phyloP scores from a whole-genome alignment of 139 green algal genomes.

The Closterium sp. region DNA sequence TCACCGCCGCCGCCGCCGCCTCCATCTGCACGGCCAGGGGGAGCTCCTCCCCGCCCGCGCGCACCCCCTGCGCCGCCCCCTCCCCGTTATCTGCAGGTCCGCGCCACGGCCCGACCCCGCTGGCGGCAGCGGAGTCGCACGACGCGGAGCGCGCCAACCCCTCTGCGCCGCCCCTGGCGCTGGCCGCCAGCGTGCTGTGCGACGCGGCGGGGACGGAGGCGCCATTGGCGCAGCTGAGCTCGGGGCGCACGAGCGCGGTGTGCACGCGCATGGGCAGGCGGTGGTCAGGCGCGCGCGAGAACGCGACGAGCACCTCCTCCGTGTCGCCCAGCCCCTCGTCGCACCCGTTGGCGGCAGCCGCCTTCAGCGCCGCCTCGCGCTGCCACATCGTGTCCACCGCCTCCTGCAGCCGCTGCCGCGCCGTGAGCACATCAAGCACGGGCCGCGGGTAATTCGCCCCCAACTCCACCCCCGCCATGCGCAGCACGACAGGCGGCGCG shows the following conservation, averaged over 20 bases:
- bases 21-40: neutral
- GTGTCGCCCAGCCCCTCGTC: constrained; percentile 25
- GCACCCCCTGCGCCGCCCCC: neutral
- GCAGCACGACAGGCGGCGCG: constrained; percentile 40
- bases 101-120: neutral
- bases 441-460: constrained; percentile 47
- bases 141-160: neutral
- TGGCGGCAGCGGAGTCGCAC: neutral
- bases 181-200: neutral
- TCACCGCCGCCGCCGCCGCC: neutral
- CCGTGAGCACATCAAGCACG: constrained; percentile 33
- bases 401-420: constrained; percentile 34
- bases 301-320: neutral
- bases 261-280: neutral
- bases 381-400: constrained; percentile 38
- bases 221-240: neutral
- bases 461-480: constrained; percentile 47
- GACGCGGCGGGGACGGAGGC: neutral
- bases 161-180: neutral
- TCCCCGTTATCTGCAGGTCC: neutral
- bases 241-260: neutral
- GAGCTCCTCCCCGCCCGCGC: neutral
- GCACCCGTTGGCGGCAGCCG: constrained; percentile 21
- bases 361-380: constrained; percentile 37
- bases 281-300: neutral